Evolutionary conservation across 1,284 basidiomycete genomes (phyloP).

Genomic region (Singerocomus inundabilis): DNA sequence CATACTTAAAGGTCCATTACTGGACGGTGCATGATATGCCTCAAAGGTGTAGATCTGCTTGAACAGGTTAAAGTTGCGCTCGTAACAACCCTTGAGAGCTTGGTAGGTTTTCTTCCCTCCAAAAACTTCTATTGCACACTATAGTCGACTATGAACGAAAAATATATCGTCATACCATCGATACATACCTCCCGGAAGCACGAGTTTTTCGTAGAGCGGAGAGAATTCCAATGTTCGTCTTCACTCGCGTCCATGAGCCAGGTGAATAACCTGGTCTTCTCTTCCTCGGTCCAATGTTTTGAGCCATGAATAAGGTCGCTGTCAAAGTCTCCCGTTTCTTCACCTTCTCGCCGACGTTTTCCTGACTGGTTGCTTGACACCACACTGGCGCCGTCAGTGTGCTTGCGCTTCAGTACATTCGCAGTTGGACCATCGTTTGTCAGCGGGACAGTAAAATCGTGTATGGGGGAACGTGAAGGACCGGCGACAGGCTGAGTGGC

Average conservation of each 20-base stretch:
- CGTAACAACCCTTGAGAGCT: constrained; percentile 76
- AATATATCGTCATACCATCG: neutral
- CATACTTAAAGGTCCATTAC: constrained; percentile 37
- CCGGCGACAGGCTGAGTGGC: constrained; percentile 29
- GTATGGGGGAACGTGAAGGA: constrained; percentile 34
- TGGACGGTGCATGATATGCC: constrained; percentile 45
- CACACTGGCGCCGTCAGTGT: constrained; percentile 38
- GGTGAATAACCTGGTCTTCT: constrained; percentile 67
- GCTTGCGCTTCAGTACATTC: constrained; percentile 49
- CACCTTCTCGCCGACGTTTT: constrained; percentile 52
- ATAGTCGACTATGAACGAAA: constrained; percentile 6
- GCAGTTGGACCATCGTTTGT: constrained; percentile 24
- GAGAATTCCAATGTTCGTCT: constrained; percentile 71
- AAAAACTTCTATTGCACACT: constrained; percentile 70
- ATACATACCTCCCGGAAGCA: constrained; percentile 66
- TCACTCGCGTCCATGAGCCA: constrained; percentile 70
- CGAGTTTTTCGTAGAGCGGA: constrained; percentile 73
- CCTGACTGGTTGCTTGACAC: constrained; percentile 36
- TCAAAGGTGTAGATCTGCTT: constrained; percentile 75
- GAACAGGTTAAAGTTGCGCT: constrained; percentile 76
- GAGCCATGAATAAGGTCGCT: constrained; percentile 56
- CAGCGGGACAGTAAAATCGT: constrained; percentile 34
- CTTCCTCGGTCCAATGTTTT: constrained; percentile 78
- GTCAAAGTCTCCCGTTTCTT: constrained; percentile 47
- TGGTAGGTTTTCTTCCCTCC: constrained; percentile 73